Evolutionary conservation across 768 basidiomycete species (phyloP).

Genomic region (Agaricus bisporus): DNA sequence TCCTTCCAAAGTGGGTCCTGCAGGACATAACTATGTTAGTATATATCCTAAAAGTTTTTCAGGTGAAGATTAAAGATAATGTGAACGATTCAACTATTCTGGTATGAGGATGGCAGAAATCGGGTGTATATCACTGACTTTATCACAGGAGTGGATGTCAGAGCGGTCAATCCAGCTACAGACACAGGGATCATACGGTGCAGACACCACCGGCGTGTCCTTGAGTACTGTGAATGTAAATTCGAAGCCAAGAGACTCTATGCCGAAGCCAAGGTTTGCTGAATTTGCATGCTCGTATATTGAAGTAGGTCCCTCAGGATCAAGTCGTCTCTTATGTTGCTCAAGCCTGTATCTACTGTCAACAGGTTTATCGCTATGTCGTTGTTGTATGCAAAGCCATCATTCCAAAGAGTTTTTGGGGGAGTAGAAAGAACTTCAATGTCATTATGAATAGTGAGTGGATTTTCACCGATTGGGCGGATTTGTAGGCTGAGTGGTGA

Average conservation of each 20-base stretch:
- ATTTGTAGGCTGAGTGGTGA: neutral
- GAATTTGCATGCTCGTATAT: slow-evolving; percentile 65
- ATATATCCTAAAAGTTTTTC: slow-evolving; percentile 1
- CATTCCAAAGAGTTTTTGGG: slow-evolving; percentile 78
- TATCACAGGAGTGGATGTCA: slow-evolving; percentile 65
- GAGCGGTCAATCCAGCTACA: slow-evolving; percentile 52
- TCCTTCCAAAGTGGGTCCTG: slow-evolving; percentile 59
- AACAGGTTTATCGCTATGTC: slow-evolving; percentile 68
- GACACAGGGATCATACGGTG: slow-evolving; percentile 41
- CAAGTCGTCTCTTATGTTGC: neutral
- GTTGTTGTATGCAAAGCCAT: slow-evolving; percentile 56
- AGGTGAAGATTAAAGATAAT: slow-evolving; percentile 35
- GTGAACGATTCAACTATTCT: slow-evolving; percentile 58
- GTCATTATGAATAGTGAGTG: slow-evolving; percentile 52
- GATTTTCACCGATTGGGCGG: neutral
- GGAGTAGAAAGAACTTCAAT: slow-evolving; percentile 58
- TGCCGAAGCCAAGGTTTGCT: slow-evolving; percentile 69
- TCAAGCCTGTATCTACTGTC: neutral
- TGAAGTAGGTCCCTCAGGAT: slow-evolving; percentile 40
- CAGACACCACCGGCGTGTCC: slow-evolving; percentile 38
- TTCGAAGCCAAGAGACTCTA: slow-evolving; percentile 39
- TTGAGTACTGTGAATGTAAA: slow-evolving; percentile 46
- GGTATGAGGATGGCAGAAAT: slow-evolving; percentile 26
- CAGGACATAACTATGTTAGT: neutral
- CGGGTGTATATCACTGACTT: neutral